A percentile compares a stretch with the other conserved stretches of the same genome.
Conservation (phyloP, 352 stramenopile genomes). For the Globisporangium cederbergense region DNA sequence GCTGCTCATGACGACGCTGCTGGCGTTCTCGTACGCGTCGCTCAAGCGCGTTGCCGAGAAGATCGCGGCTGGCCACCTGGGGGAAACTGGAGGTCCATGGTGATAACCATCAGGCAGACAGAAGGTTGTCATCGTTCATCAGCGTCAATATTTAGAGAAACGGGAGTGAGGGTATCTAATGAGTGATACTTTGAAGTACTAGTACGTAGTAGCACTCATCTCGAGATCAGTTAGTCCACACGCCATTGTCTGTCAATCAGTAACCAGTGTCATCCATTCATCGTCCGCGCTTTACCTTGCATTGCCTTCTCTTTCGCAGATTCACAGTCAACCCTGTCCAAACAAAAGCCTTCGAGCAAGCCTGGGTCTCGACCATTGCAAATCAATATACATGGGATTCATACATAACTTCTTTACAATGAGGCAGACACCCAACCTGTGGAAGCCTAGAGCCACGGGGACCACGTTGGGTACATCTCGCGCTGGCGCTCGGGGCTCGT, state of each 20-base stretch:
- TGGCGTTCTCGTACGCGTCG: slow-evolving; percentile 53
- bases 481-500: slow-evolving; percentile 75
- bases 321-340: not conserved
- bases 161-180: not conserved
- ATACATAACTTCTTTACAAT: slow-evolving; percentile 5
- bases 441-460: slow-evolving; percentile 66
- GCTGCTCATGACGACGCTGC: slow-evolving; percentile 52
- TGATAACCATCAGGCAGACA: not conserved
- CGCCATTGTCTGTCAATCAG: slow-evolving; percentile 8
- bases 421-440: not conserved
- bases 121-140: not conserved
- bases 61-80: slow-evolving; percentile 12
- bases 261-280: slow-evolving; percentile 7
- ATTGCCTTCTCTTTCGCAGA: not conserved
- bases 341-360: not conserved
- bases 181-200: no score
- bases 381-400: not conserved
- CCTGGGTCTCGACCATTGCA: not conserved
- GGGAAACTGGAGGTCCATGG: not conserved
- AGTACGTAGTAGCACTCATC: no score
- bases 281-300: not conserved
- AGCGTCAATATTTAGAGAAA: slow-evolving; percentile 9
- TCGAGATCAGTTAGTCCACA: not conserved
- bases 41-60: slow-evolving; percentile 30
- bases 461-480: slow-evolving; percentile 88